Conservation (phyloP, 2,329 filamentous ascomycete genomes). For the Pezicula radicicola region DNA sequence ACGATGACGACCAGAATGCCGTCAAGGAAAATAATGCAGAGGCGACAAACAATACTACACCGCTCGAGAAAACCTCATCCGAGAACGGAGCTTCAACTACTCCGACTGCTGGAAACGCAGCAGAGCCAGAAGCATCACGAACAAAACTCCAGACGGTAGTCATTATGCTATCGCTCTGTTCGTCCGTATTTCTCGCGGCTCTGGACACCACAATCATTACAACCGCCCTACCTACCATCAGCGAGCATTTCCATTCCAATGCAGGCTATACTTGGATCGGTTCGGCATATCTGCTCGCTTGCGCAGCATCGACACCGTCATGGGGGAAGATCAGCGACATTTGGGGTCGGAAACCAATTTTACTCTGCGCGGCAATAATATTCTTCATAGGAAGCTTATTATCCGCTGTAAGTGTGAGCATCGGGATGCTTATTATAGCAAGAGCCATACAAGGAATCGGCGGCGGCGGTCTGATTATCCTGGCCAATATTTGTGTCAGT, state of each 20-base stretch:
- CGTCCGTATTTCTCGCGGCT: slow-evolving; percentile 29
- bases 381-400: slow-evolving; percentile 52
- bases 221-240: slow-evolving; percentile 59
- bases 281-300: slow-evolving; percentile 67
- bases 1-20: too few relatives aligned
- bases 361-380: slow-evolving; percentile 43
- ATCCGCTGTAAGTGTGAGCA: slow-evolving; percentile 41
- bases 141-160: slow-evolving; percentile 26
- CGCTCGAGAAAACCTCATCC: background rate
- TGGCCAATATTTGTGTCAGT: slow-evolving; percentile 52
- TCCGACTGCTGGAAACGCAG: background rate
- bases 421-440: slow-evolving; percentile 44
- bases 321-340: slow-evolving; percentile 65
- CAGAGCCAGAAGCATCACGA: slow-evolving; percentile 24
- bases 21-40: too few relatives aligned
- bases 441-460: slow-evolving; percentile 49
- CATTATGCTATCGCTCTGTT: slow-evolving; percentile 28
- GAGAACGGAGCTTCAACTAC: background rate
- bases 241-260: slow-evolving; percentile 46
- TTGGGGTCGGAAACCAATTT: slow-evolving; percentile 52
- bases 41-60: too few relatives aligned
- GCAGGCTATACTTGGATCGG: slow-evolving; percentile 72
- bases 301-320: slow-evolving; percentile 58
- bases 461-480: slow-evolving; percentile 46
- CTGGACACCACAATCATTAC: slow-evolving; percentile 51